These are phyloP conservation scores for Colletotrichum nymphaeae DNA, from an alignment of 2,329 filamentous ascomycete species.

Conservation along the genomic window DNA sequence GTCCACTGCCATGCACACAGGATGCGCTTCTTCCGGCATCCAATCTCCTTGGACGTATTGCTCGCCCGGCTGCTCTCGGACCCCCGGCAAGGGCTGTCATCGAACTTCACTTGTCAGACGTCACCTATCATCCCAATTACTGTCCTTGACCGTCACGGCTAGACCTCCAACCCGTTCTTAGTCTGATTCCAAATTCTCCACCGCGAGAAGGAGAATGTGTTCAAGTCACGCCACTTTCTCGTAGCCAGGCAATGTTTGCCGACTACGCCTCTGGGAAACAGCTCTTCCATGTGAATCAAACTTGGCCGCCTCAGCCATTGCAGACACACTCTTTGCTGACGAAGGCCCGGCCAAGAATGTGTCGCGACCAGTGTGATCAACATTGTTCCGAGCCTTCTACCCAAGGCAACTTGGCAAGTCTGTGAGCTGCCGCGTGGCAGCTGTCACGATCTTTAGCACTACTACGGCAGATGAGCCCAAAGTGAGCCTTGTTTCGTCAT, in stretches of 20 bases:
- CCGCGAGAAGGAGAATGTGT: background rate
- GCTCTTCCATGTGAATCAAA: constrained; percentile 23
- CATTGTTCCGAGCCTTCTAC: background rate
- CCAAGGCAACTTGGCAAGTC: background rate
- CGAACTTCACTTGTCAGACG: constrained; percentile 11
- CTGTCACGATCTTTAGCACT: background rate
- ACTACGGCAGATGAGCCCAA: background rate
- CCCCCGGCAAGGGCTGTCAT: constrained; percentile 17
- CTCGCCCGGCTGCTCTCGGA: background rate
- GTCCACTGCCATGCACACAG: constrained; percentile 1
- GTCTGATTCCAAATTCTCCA: constrained; percentile 2
- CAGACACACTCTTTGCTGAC: background rate
- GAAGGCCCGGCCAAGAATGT: constrained; percentile 4
- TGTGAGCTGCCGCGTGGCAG: background rate
- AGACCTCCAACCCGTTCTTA: background rate
- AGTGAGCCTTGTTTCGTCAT: background rate
- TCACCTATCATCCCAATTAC: constrained; percentile 25
- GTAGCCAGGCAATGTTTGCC: constrained; percentile 8
- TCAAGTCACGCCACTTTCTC: constrained; percentile 16
- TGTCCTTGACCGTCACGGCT: constrained; percentile 2
- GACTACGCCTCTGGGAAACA: constrained; percentile 24
- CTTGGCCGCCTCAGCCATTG: background rate
- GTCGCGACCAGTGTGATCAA: constrained; percentile 13
- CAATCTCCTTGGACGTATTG: constrained; percentile 7
- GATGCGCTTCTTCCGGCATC: background rate